phyloP scores from a whole-genome alignment of 306 rosid species.

The Pterocarpus santalinus region DNA sequence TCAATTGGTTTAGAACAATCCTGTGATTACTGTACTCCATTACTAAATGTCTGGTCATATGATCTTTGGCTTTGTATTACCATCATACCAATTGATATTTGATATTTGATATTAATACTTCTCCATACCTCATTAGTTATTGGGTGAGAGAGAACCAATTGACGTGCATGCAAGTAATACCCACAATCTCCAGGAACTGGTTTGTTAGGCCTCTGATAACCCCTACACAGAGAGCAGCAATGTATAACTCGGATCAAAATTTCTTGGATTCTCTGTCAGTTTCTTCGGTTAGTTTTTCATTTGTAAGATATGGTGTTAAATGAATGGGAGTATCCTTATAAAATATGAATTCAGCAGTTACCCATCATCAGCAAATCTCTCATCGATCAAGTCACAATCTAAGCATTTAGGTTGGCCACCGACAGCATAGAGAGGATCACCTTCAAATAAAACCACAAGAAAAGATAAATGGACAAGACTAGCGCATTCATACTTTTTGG shows the following conservation, averaged over 20 bases:
- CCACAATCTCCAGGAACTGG: constrained; percentile 98
- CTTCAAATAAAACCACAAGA: constrained; percentile 50
- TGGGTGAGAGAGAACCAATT: constrained; percentile 73
- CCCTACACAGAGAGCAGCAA: constrained; percentile 54
- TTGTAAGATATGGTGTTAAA: constrained; percentile 22
- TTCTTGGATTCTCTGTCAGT: background rate
- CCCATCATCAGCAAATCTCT: constrained; percentile 84
- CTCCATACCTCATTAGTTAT: constrained; percentile 68
- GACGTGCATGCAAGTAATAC: constrained; percentile 84
- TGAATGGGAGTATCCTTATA: constrained; percentile 14
- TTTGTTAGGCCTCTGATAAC: constrained; percentile 75
- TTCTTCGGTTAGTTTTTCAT: constrained; percentile 13
- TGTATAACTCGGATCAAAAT: constrained; percentile 8
- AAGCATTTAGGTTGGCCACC: constrained; percentile 82
- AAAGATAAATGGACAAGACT: background rate
- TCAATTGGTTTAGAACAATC: background rate
- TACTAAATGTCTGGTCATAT: constrained; percentile 6
- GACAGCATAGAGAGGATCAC: constrained; percentile 84
- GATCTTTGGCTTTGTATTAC: background rate
- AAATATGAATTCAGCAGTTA: constrained; percentile 44
- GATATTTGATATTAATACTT: background rate
- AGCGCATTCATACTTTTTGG: background rate
- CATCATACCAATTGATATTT: background rate
- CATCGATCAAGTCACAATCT: constrained; percentile 58
- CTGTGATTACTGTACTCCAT: background rate